A percentile compares a stretch with the other conserved stretches of the same genome.
phyloP scores from a whole-genome alignment of 371 early-diverging fungal genomes.

The Lichtheimia corymbifera region DNA sequence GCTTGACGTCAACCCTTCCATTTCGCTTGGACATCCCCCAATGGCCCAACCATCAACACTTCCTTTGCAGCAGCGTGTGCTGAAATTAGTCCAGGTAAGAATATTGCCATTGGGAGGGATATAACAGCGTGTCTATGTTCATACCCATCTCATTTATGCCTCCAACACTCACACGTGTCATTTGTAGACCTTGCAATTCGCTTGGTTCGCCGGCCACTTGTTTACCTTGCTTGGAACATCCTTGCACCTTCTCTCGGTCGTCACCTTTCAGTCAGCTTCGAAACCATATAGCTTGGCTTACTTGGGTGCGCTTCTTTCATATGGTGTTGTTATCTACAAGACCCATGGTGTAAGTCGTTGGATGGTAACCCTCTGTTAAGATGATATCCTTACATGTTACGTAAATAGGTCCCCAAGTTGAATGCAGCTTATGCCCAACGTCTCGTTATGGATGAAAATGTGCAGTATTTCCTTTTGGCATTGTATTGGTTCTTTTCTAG shows the following conservation, averaged over 20 bases:
- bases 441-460: constrained; percentile 83
- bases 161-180: background rate
- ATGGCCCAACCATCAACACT: constrained; percentile 26
- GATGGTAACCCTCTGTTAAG: background rate
- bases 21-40: background rate
- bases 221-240: constrained; percentile 38
- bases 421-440: constrained; percentile 66
- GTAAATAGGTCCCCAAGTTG: constrained; percentile 58
- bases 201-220: constrained; percentile 56
- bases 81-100: constrained; percentile 18
- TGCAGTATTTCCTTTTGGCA: constrained; percentile 83
- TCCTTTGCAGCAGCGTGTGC: constrained; percentile 25
- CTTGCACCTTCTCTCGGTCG: constrained; percentile 31
- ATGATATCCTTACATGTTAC: constrained; percentile 5
- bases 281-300: constrained; percentile 62
- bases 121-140: too few species aligned
- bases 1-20: background rate
- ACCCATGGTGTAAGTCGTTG: constrained; percentile 70
- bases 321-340: constrained; percentile 88
- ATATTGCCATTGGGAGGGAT: too few species aligned
- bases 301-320: constrained; percentile 74
- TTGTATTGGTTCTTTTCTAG: constrained; percentile 73
- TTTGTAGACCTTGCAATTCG: constrained; percentile 60
- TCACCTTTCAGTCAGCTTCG: constrained; percentile 33
- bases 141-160: too few species aligned